A percentile compares a stretch with the other conserved stretches of the same genome.
Evolutionary conservation across 2,329 filamentous ascomycete genomes (phyloP).

Genomic region (Reticulascus tulasneorum): DNA sequence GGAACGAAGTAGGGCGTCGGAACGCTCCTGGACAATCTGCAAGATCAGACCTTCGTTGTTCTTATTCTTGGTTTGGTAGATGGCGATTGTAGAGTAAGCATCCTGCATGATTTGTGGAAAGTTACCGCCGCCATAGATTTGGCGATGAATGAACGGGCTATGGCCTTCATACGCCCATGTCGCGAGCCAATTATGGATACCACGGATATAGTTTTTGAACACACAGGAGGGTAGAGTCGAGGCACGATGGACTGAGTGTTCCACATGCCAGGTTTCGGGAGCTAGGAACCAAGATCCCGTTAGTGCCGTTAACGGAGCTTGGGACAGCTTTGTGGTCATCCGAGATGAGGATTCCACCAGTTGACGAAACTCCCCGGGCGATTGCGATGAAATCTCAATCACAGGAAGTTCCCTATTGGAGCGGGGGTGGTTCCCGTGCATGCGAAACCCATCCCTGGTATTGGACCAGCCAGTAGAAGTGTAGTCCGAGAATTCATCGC

Average conservation of each 20-base stretch:
- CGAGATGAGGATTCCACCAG: no score
- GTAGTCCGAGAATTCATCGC: no score
- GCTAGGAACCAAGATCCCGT: constrained; percentile 16
- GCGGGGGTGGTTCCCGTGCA: no score
- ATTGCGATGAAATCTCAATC: no score
- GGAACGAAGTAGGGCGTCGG: constrained; percentile 9
- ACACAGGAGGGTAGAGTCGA: no score
- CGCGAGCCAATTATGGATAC: constrained; percentile 17
- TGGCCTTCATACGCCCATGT: constrained; percentile 20
- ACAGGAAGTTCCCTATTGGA: no score
- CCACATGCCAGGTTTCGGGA: constrained; percentile 14
- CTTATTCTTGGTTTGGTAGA: constrained; percentile 19
- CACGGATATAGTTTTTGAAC: constrained; percentile 21
- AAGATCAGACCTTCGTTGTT: constrained; percentile 17
- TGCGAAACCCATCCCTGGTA: no score
- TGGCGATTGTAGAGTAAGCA: constrained; percentile 17
- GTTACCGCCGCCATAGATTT: constrained; percentile 15
- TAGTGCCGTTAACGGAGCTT: background rate
- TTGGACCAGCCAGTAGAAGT: no score
- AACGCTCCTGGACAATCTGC: constrained; percentile 19
- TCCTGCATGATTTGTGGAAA: constrained; percentile 21
- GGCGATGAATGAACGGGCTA: constrained; percentile 21
- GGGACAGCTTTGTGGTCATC: no score
- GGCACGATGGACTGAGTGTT: constrained; percentile 3
- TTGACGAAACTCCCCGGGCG: no score